Evolutionary conservation across 495 filamentous ascomycete species (phyloP).

Genomic region (Neurospora sp.): DNA sequence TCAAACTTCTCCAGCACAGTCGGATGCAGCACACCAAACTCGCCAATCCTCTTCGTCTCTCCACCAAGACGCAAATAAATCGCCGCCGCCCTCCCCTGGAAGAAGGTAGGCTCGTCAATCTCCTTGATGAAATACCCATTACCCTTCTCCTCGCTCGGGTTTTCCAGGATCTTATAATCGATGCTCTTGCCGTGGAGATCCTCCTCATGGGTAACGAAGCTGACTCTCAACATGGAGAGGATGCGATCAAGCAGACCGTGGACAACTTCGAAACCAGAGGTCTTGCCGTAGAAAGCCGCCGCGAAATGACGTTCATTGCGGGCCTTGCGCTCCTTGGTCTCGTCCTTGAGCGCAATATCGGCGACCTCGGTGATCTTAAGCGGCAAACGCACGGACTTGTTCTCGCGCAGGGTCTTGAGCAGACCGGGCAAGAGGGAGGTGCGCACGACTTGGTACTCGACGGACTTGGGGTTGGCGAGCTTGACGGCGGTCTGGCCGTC

Average conservation of each 20-base stretch:
- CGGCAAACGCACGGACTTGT: conserved; percentile 79
- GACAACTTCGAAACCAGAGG: conserved; percentile 90
- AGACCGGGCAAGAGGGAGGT: conserved; percentile 83
- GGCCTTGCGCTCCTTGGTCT: conserved; percentile 64
- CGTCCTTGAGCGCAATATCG: conserved; percentile 85
- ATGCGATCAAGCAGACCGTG: conserved; percentile 89
- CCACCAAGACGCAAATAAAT: conserved; percentile 64
- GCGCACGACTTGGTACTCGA: conserved; percentile 92
- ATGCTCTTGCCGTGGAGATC: conserved; percentile 44
- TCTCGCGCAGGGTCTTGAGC: conserved; percentile 91
- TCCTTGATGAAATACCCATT: conserved; percentile 79
- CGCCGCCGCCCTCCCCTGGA: conserved; percentile 77
- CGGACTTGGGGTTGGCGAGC: conserved; percentile 91
- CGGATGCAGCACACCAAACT: conserved; percentile 89
- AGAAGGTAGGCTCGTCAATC: conserved; percentile 83
- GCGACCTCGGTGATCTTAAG: conserved; percentile 90
- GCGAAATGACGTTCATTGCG: conserved; percentile 92
- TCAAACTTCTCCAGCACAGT: conserved; percentile 90
- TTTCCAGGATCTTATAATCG: conserved; percentile 39
- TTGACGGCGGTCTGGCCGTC: conserved; percentile 77
- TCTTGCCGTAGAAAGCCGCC: conserved; percentile 91
- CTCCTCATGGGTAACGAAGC: conserved; percentile 68
- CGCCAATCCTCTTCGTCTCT: conserved; percentile 63
- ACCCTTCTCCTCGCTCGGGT: conserved; percentile 43
- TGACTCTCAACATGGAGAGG: conserved; percentile 81